Conservation (phyloP, 805 yeast genomes). For the Groenewaldozyma tartarivorans region DNA sequence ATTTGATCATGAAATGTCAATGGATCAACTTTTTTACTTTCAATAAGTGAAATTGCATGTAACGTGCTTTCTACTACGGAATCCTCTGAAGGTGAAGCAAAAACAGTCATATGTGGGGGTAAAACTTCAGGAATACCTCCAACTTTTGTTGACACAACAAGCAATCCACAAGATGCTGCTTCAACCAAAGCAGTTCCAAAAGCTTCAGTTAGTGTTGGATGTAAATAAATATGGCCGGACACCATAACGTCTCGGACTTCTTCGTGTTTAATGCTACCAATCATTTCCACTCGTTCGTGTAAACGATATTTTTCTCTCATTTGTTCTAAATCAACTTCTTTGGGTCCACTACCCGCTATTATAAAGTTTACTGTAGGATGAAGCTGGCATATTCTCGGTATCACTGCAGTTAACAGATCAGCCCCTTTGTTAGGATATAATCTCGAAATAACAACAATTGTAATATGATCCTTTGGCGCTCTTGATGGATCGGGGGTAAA, state of each 20-base stretch:
- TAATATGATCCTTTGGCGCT: constrained; percentile 39
- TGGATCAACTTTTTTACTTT: constrained; percentile 55
- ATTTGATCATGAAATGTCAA: constrained; percentile 70
- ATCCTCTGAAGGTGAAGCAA: constrained; percentile 81
- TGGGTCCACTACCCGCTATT: constrained; percentile 97
- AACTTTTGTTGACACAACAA: constrained; percentile 89
- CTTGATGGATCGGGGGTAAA: constrained; percentile 38
- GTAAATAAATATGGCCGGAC: constrained; percentile 85
- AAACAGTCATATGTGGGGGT: constrained; percentile 87
- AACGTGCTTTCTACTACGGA: constrained; percentile 64
- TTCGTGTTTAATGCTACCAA: constrained; percentile 87
- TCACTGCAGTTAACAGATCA: constrained; percentile 71
- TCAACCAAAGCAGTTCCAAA: constrained; percentile 96
- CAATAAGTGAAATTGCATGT: constrained; percentile 55
- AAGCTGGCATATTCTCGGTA: constrained; percentile 68
- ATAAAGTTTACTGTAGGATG: constrained; percentile 63
- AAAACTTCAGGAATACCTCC: constrained; percentile 98
- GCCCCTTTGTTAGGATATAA: constrained; percentile 96
- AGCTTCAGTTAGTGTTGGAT: constrained; percentile 92
- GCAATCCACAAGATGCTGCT: constrained; percentile 91
- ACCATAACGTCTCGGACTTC: constrained; percentile 89
- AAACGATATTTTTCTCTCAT: constrained; percentile 80
- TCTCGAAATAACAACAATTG: constrained; percentile 85
- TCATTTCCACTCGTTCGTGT: constrained; percentile 76
- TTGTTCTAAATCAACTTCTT: constrained; percentile 86